phyloP scores from a whole-genome alignment of 805 yeast species.

The Ogataea nakhonphanomensis region DNA sequence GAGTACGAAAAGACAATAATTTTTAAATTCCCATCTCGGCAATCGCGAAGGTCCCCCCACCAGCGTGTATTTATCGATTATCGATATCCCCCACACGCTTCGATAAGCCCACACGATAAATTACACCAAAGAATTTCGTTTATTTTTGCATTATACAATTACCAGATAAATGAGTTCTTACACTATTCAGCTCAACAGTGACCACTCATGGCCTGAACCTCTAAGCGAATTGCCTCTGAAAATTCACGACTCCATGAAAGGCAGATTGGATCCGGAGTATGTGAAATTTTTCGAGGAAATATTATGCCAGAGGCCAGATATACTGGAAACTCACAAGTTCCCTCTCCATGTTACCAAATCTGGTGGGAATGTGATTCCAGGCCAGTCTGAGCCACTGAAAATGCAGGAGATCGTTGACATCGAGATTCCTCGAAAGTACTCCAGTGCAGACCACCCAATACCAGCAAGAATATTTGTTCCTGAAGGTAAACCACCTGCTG shows the following conservation, averaged over 20 bases:
- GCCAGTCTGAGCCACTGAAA: conserved; percentile 27
- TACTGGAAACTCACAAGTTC: conserved; percentile 22
- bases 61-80: not conserved
- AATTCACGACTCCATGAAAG: conserved; percentile 23
- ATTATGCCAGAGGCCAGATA: conserved; percentile 21
- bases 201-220: conserved; percentile 32
- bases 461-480: conserved; percentile 32
- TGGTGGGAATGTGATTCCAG: conserved; percentile 27
- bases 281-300: conserved; percentile 23
- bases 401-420: conserved; percentile 19
- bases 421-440: conserved; percentile 25
- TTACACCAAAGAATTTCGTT: too few species aligned
- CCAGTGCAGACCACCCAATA: conserved; percentile 24
- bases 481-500: conserved; percentile 20
- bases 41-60: not conserved
- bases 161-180: conserved; percentile 8
- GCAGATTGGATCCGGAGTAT: conserved; percentile 24
- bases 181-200: conserved; percentile 20
- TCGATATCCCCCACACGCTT: too few species aligned
- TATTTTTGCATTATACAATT: not conserved
- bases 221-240: conserved; percentile 29
- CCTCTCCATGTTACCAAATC: conserved; percentile 23
- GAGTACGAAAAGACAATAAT: not conserved
- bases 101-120: not conserved
- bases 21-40: not conserved